phyloP scores from a whole-genome alignment of 2,329 filamentous ascomycete genomes.

The Aspergillus melleus region DNA sequence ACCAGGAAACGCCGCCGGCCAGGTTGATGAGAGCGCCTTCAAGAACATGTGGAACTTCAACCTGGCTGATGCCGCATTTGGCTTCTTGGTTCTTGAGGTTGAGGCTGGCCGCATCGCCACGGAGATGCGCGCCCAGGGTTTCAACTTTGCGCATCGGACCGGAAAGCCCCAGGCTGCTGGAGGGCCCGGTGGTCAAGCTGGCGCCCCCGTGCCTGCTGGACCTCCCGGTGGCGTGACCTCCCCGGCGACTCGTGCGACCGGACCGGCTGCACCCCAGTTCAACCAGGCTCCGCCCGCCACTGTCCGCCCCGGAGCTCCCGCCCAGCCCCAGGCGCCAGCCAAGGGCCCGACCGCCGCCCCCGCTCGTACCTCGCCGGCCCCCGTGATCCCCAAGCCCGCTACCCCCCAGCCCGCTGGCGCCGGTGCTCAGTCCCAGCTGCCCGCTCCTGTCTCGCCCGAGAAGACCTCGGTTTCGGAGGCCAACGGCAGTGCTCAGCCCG shows the following conservation, averaged over 20 bases:
- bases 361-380: conserved; percentile 43
- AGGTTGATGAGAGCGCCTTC: conserved; percentile 97
- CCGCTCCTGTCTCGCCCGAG: conserved; percentile 44
- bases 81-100: conserved; percentile 91
- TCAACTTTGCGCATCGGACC: conserved; percentile 96
- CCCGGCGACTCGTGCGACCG: conserved; percentile 38
- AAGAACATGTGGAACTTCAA: conserved; percentile 99
- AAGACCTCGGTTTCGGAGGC: conserved; percentile 52
- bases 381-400: conserved; percentile 41
- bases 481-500: conserved; percentile 54
- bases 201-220: conserved; percentile 21
- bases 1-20: conserved; percentile 70
- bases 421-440: conserved; percentile 43
- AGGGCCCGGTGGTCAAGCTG: conserved; percentile 25
- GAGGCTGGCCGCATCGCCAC: conserved; percentile 95
- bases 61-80: conserved; percentile 93
- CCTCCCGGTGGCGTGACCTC: conserved; percentile 33
- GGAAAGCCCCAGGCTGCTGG: conserved; percentile 65
- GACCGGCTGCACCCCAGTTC: conserved; percentile 41
- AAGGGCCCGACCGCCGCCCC: conserved; percentile 29
- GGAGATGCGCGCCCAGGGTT: conserved; percentile 97
- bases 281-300: conserved; percentile 41
- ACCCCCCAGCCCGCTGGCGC: conserved; percentile 39
- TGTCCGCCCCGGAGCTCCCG: conserved; percentile 22
- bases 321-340: conserved; percentile 30